These are phyloP conservation scores for Tuber microsphaerosporum DNA, from an alignment of 495 filamentous ascomycete genomes.

Conservation along the genomic window DNA sequence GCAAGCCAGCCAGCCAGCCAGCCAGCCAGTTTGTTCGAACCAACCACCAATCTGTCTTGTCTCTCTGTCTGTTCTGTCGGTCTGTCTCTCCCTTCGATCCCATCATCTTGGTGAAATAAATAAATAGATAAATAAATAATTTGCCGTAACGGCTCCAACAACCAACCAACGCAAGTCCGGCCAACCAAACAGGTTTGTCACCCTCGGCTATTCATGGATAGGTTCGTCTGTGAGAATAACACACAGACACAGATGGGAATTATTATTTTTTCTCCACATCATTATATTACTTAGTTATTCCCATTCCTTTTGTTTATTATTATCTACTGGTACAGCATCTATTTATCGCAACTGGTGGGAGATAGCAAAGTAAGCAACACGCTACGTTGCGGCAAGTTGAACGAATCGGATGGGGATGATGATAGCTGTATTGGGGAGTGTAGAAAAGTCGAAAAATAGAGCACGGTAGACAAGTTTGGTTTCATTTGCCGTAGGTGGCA, in stretches of 20 bases:
- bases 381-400: neutral
- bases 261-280: neutral
- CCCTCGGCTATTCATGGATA: neutral
- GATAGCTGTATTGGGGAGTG: neutral
- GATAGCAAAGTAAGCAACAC: neutral
- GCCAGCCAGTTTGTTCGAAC: neutral
- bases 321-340: too few relatives aligned
- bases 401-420: neutral
- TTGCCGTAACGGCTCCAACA: neutral
- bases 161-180: neutral
- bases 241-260: neutral
- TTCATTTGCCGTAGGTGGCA: neutral
- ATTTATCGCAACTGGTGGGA: neutral
- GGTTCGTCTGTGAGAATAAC: neutral
- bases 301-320: neutral
- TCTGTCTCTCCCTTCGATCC: neutral
- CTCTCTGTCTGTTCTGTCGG: neutral
- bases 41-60: neutral
- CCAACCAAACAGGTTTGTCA: neutral
- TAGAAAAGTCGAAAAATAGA: neutral
- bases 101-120: neutral
- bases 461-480: neutral
- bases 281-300: neutral
- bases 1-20: neutral
- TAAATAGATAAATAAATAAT: too few relatives aligned